Percentiles rank a stretch among this genome's conserved stretches.
These are phyloP conservation scores for Aspergillus nanangensis DNA, from an alignment of 495 filamentous ascomycete species.

Conservation along the genomic window DNA sequence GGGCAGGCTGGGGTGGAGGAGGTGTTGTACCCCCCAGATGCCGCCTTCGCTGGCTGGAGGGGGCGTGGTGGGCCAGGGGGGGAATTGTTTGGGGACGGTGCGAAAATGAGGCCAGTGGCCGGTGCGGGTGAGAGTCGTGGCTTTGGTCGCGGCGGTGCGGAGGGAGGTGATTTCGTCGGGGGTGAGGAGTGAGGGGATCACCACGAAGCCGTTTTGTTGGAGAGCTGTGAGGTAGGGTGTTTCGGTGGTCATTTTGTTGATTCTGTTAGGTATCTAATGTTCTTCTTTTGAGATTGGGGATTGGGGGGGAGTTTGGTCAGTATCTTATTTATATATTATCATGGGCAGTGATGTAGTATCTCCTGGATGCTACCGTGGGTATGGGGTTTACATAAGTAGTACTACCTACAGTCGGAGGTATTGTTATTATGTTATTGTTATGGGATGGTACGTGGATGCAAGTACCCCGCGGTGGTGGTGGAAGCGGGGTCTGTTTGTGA, in stretches of 20 bases:
- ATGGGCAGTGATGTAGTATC: no score
- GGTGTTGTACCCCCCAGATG: conserved; percentile 85
- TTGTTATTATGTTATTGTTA: no score
- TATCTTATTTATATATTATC: no score
- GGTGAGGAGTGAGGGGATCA: conserved; percentile 44
- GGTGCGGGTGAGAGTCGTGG: conserved; percentile 51
- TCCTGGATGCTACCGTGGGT: no score
- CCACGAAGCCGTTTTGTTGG: conserved; percentile 46
- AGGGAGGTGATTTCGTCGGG: conserved; percentile 46
- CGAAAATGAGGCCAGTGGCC: conserved; percentile 75
- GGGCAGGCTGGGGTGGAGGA: conserved; percentile 65
- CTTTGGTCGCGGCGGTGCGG: conserved; percentile 47
- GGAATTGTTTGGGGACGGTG: conserved; percentile 82
- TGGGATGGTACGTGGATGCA: no score
- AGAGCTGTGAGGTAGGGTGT: conserved; percentile 37
- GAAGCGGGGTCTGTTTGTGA: no score
- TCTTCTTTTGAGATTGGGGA: background rate
- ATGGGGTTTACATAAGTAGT: no score
- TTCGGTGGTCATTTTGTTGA: conserved; percentile 5
- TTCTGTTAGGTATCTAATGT: conserved; percentile 1
- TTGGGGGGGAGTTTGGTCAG: background rate
- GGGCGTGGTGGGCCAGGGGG: conserved; percentile 60
- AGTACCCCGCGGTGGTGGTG: no score
- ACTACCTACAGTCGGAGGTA: no score
- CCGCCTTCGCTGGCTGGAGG: conserved; percentile 50